Conservation (phyloP, 2,329 filamentous ascomycete species). For the Chrysoporthe puriensis region DNA sequence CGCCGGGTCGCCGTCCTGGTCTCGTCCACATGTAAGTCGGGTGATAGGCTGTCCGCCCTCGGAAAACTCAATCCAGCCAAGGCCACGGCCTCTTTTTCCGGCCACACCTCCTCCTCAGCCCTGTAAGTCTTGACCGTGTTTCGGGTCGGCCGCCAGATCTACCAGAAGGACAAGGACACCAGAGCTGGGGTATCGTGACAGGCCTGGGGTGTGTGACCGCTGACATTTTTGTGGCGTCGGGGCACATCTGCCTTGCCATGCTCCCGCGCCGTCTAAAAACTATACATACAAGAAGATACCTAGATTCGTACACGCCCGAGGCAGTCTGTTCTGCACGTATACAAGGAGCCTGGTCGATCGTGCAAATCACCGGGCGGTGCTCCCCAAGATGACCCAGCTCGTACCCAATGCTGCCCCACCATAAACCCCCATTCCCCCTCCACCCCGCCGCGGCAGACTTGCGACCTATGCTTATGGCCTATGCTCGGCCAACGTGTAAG, state of each 20-base stretch:
- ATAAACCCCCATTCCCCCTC: neutral
- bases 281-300: neutral
- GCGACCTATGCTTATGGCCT: neutral
- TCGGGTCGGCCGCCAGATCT: neutral
- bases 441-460: neutral
- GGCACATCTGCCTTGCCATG: neutral
- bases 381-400: neutral
- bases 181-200: neutral
- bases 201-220: neutral
- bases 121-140: neutral
- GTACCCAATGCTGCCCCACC: neutral
- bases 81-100: neutral
- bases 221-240: neutral
- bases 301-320: neutral
- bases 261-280: neutral
- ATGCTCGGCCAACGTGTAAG: neutral
- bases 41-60: neutral
- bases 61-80: neutral
- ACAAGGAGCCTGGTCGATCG: neutral
- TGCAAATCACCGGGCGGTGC: neutral
- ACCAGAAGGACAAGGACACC: neutral
- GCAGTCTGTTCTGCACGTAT: slow-evolving; percentile 1
- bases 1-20: neutral
- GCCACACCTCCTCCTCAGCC: neutral
- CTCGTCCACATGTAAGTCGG: neutral